These are phyloP conservation scores for Ophiocordyceps australis DNA, from an alignment of 2,329 filamentous ascomycete species.

Conservation along the genomic window DNA sequence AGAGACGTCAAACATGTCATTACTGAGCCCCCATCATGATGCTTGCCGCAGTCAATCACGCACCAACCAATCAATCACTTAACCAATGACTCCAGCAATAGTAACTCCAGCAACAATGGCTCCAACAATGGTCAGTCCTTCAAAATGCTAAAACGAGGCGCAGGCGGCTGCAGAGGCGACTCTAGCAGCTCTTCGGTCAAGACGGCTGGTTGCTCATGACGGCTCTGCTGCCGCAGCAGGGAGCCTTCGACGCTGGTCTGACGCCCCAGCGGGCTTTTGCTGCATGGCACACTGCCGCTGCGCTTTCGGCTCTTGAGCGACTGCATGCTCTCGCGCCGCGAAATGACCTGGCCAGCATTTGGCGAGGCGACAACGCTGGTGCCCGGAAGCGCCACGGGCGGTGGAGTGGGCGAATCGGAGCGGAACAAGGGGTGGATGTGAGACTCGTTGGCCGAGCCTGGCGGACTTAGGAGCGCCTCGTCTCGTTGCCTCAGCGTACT, in stretches of 20 bases:
- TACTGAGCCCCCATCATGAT: too few relatives aligned
- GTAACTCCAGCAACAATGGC: too few relatives aligned
- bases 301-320: slow-evolving; percentile 34
- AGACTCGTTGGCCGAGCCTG: slow-evolving; percentile 29
- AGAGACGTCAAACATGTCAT: too few relatives aligned
- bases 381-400: slow-evolving; percentile 46
- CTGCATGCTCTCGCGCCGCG: slow-evolving; percentile 29
- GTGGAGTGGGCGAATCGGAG: slow-evolving; percentile 50
- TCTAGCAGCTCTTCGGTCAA: too few relatives aligned
- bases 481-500: slow-evolving; percentile 12
- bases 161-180: too few relatives aligned
- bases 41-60: too few relatives aligned
- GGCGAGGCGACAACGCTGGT: slow-evolving; percentile 56
- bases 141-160: too few relatives aligned
- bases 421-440: slow-evolving; percentile 68
- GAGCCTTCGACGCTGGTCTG: slow-evolving; percentile 25
- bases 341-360: slow-evolving; percentile 45
- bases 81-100: too few relatives aligned
- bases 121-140: too few relatives aligned
- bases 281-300: slow-evolving; percentile 32
- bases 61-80: too few relatives aligned
- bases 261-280: slow-evolving; percentile 26
- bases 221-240: slow-evolving; percentile 1
- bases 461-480: slow-evolving; percentile 5
- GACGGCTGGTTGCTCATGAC: too few relatives aligned